Base-by-base conservation (phyloP, 371 early-diverging fungal species). In the Actinomortierella ambigua region DNA sequence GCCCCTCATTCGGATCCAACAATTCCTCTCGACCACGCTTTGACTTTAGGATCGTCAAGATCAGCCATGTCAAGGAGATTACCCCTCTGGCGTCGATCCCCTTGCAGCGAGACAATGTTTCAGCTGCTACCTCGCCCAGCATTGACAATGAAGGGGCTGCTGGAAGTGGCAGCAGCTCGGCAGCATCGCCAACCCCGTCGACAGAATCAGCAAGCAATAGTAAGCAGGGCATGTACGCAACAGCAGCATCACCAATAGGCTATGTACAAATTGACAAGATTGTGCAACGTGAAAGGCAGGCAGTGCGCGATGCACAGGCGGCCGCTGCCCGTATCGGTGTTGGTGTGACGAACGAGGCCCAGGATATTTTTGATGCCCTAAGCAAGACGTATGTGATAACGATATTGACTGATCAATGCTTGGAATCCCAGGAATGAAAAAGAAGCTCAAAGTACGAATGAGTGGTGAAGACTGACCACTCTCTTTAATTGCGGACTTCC, bases 351-450 rank as follows among this genome's bases (percentile, higher is more conserved):
- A 81, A 82, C 50, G 83, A 86, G 75, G 93, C 84, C 11, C 93
- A 93, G 77, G 83, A 84, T 47, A 89, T 93, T 59, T 93, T 93
- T 65, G 90, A 93, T 77, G 92, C 92, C 18, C 75, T 93, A 28
- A 85, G 85, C 55, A 92, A 90, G 77, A 93, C 93, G 84, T 90
- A 84, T 68, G 83, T 66, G 18, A 27, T 51, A 14, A 24, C 22
- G 18, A 0, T 23, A 22, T 53, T 63, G n/a, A n/a, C n/a, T n/a
- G n/a, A n/a, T n/a, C 24, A 11, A 20, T n/a, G 46, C n/a, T n/a
- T n/a, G 20, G n/a, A 44, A 44, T n/a, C 1, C n/a, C n/a, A 20
- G 46, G 46, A 44, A 3, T 3, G 46, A 44, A 44, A 3, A 2
- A n/a, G n/a, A 44, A 44, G 46, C n/a, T n/a, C 46, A 11, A 55